Evolutionary conservation across 352 stramenopile species (phyloP).

Genomic region (Phytophthora pini): DNA sequence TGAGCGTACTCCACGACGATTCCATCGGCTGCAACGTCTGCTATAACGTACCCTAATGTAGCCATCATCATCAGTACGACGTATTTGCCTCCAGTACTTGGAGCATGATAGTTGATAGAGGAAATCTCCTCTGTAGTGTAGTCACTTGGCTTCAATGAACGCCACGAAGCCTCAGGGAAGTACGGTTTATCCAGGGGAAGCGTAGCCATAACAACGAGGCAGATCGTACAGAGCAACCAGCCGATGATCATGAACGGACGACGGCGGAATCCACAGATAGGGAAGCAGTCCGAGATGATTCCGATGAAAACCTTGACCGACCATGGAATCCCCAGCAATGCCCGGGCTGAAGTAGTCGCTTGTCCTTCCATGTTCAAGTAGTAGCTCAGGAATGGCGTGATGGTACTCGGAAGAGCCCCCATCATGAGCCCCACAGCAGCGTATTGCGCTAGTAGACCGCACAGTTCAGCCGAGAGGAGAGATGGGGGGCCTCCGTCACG

Average conservation of each 20-base stretch:
- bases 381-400: slow-evolving; percentile 63
- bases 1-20: slow-evolving; percentile 56
- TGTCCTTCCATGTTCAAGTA: slow-evolving; percentile 78
- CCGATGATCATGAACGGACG: slow-evolving; percentile 69
- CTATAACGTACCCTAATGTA: slow-evolving; percentile 59
- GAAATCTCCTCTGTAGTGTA: slow-evolving; percentile 30
- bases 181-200: slow-evolving; percentile 53
- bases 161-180: slow-evolving; percentile 44
- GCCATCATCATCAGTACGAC: slow-evolving; percentile 63
- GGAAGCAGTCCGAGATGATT: slow-evolving; percentile 69
- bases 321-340: slow-evolving; percentile 64
- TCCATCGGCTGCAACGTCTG: slow-evolving; percentile 53
- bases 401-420: slow-evolving; percentile 55
- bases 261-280: slow-evolving; percentile 62
- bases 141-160: slow-evolving; percentile 29
- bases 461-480: slow-evolving; percentile 51
- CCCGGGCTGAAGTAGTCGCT: slow-evolving; percentile 57
- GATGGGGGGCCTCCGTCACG: slow-evolving; percentile 45
- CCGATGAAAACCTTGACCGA: slow-evolving; percentile 73
- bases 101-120: slow-evolving; percentile 45
- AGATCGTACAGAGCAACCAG: slow-evolving; percentile 49
- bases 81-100: slow-evolving; percentile 48
- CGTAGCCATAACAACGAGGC: slow-evolving; percentile 50
- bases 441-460: slow-evolving; percentile 73
- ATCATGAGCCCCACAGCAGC: slow-evolving; percentile 69